Conservation (phyloP, 2,329 filamentous ascomycete genomes). For the Colletotrichum siamense region DNA sequence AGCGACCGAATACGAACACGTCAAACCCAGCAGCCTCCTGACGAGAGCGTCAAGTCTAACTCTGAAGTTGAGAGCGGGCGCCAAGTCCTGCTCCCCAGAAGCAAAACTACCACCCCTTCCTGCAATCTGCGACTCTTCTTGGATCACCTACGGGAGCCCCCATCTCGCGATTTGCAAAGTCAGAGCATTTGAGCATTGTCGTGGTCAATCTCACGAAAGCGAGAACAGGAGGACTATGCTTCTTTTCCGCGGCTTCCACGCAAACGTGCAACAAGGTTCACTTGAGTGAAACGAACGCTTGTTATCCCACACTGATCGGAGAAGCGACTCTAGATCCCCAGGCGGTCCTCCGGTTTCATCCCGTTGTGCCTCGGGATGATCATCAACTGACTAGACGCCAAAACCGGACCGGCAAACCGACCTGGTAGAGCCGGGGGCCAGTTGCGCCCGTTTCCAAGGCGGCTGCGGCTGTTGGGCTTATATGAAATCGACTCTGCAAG, state of each 20-base stretch:
- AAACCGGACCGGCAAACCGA: background rate
- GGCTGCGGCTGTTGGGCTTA: background rate
- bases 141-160: background rate
- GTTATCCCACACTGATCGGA: background rate
- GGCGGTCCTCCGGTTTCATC: background rate
- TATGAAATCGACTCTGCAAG: background rate
- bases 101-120: background rate
- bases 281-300: background rate
- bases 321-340: background rate
- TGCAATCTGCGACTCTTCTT: background rate
- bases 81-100: background rate
- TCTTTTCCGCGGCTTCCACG: background rate
- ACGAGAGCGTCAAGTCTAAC: background rate
- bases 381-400: background rate
- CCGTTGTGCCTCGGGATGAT: background rate
- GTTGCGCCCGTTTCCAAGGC: background rate
- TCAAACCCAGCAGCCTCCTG: background rate
- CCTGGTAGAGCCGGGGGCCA: background rate
- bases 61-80: background rate
- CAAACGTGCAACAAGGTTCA: background rate
- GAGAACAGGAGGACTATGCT: background rate
- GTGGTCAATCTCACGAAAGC: background rate
- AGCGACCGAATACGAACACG: slow-evolving; percentile 3
- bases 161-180: background rate
- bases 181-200: background rate